Evolutionary conservation across 768 basidiomycete species (phyloP).

Genomic region (Clitopilus hobsonii): DNA sequence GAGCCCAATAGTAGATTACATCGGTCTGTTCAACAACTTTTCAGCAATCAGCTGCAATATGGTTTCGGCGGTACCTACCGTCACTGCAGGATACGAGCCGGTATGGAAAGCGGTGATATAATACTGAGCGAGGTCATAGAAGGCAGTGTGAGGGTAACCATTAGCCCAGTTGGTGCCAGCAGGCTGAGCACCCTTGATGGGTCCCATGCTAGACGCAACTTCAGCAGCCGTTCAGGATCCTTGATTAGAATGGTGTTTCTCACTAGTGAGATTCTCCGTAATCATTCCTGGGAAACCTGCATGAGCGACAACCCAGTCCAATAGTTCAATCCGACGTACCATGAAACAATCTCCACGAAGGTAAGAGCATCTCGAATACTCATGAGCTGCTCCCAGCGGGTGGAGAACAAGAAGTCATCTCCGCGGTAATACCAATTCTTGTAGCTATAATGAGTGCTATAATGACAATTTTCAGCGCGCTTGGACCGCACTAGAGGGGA

Average conservation of each 20-base stretch:
- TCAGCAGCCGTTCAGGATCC: background rate
- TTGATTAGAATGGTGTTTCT: constrained; percentile 6
- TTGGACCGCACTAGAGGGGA: background rate
- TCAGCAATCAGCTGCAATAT: constrained; percentile 9
- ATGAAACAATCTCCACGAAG: constrained; percentile 68
- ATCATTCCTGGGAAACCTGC: constrained; percentile 48
- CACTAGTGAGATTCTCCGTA: constrained; percentile 75
- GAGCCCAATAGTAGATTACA: constrained; percentile 54
- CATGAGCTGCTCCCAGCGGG: constrained; percentile 70
- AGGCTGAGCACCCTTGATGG: constrained; percentile 48
- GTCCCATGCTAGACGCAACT: constrained; percentile 38
- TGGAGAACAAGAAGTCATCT: constrained; percentile 64
- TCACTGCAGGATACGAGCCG: constrained; percentile 54
- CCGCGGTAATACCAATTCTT: constrained; percentile 64
- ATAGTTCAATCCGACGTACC: constrained; percentile 28
- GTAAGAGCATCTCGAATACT: constrained; percentile 45
- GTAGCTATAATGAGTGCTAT: constrained; percentile 48
- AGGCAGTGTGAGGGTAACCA: constrained; percentile 45
- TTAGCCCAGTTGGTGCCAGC: constrained; percentile 37
- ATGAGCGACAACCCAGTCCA: background rate
- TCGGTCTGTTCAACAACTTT: constrained; percentile 27
- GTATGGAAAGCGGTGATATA: constrained; percentile 68
- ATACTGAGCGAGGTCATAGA: constrained; percentile 60
- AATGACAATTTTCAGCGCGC: constrained; percentile 15
- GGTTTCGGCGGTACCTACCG: constrained; percentile 32